Conservation (phyloP, 257 asterid genomes). For the Capsicum pubescens region DNA sequence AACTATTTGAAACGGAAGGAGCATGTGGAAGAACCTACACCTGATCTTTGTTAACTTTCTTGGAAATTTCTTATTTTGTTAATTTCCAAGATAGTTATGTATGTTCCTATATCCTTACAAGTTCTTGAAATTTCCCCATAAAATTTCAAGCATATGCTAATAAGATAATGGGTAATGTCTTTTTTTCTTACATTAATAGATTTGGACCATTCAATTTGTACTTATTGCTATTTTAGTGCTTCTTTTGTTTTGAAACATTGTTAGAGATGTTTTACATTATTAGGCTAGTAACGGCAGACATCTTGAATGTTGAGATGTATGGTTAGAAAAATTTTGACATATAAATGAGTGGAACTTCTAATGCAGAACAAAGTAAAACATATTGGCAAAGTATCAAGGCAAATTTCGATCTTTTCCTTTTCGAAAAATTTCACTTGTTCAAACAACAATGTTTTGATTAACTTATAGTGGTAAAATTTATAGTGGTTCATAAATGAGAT, state of each 20-base stretch:
- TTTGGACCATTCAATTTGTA: neutral
- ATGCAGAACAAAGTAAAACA: too few species aligned
- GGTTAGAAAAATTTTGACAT: too few species aligned
- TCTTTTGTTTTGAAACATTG: neutral
- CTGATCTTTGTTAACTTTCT: neutral
- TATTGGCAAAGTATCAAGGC: too few species aligned
- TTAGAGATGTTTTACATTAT: neutral
- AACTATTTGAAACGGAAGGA: too few species aligned
- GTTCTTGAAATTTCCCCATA: neutral
- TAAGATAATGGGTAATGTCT: neutral
- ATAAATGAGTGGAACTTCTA: too few species aligned
- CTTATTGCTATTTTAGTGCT: neutral
- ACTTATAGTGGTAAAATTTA: neutral
- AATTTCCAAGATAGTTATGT: neutral
- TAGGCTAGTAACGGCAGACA: neutral
- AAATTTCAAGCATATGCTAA: constrained; percentile 3
- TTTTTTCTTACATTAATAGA: neutral
- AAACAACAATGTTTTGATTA: neutral
- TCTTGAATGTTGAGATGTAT: too few species aligned
- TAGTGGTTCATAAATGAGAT: neutral
- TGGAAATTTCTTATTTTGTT: neutral
- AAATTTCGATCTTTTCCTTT: too few species aligned
- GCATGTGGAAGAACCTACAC: neutral
- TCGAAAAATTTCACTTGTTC: neutral
- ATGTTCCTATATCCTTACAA: neutral